Evolutionary conservation across 106 monocot species (phyloP), one percentile per base, ranked within the genome.

Genomic region (Platanthera zijinensis): DNA sequence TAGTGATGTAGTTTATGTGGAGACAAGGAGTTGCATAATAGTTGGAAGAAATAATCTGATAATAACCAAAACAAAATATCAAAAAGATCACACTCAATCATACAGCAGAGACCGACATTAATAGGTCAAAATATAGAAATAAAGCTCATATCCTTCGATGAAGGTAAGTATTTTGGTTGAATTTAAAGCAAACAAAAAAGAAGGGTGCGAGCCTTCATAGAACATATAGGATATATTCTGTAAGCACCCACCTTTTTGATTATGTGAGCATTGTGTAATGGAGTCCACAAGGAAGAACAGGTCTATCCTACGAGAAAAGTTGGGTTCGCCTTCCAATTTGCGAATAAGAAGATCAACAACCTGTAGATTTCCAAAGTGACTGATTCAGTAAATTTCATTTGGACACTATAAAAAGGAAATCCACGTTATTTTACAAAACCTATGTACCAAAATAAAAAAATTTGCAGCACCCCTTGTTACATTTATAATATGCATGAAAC

Each of bases 231-330:
- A 66, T 17, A 14, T n/a, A 30, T 12, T 32, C 22, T 18, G 69
- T 57, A 53, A 71, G 22, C 45, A 75, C 53, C 54, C 77, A 93
- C 96, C 96, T 93, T 88, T 96, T 53, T 93, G 93, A 57, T 73
- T 84, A 76, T 96, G 90, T 51, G 93, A 96, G 72, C 87, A 87
- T 69, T 96, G 96, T 21, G 96, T 93, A 57, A 96, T 93, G 32
- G 96, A 96, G 75, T 96, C 96, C 57, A 96, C 89, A 66, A 96
- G 91, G 79, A 93, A 93, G 78, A 93, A 89, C 74, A 96, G 85
- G 80, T 93, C 96, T 76, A 96, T 76, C 84, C 86, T 87, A 39
- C 89, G 88, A 78, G 91, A 91, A 72, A 87, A 80, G 74, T 85
- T 93, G 46, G 96, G 76, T 80, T 96, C 96, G 75, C 12, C 77